Base-by-base conservation (phyloP, 371 early-diverging fungal species). In the Enterocytospora artemiae region DNA sequence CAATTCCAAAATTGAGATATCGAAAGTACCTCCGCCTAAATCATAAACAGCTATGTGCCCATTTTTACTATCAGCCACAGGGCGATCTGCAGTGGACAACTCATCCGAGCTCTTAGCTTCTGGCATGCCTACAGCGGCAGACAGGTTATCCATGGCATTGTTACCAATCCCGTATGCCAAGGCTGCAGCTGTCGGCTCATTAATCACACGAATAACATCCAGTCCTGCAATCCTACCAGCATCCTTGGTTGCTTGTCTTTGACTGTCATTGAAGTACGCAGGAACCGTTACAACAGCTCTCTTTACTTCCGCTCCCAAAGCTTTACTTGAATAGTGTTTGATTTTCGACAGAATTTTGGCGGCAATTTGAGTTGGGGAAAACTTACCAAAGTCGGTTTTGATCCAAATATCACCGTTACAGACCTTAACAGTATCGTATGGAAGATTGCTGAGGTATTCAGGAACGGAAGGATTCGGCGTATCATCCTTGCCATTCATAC, bases 21-120 rank as follows among this genome's bases (percentile, higher is more conserved):
- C 96, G 81, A 97, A 97, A 1, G 96, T 97, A 67, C 98, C 98
- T 75, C 98, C 96, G 53, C 98, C 96, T 65, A 97, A 83, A 84
- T 97, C 96, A 82, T 88, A 97, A n/a, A 98, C 93, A 30, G 91
- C 93, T 37, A 37, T 37, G 5, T 37, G 9, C 5, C 37, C 37
- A 16, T 37, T 16, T 37, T 37, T 72, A n/a, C n/a, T n/a, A n/a
- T n/a, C n/a, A n/a, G n/a, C n/a, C n/a, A n/a, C n/a, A n/a, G n/a
- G n/a, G n/a, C n/a, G n/a, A n/a, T n/a, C n/a, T n/a, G n/a, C n/a
- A n/a, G n/a, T n/a, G n/a, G n/a, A n/a, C n/a, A n/a, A n/a, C n/a
- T n/a, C n/a, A n/a, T n/a, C n/a, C n/a, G n/a, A n/a, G n/a, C n/a
- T n/a, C n/a, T n/a, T n/a, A n/a, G n/a, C n/a, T n/a, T n/a, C n/a